Evolutionary conservation across 2,329 filamentous ascomycete genomes (phyloP), one percentile per base, ranked within the genome.

Genomic region (Penicillium sclerotiorum): DNA sequence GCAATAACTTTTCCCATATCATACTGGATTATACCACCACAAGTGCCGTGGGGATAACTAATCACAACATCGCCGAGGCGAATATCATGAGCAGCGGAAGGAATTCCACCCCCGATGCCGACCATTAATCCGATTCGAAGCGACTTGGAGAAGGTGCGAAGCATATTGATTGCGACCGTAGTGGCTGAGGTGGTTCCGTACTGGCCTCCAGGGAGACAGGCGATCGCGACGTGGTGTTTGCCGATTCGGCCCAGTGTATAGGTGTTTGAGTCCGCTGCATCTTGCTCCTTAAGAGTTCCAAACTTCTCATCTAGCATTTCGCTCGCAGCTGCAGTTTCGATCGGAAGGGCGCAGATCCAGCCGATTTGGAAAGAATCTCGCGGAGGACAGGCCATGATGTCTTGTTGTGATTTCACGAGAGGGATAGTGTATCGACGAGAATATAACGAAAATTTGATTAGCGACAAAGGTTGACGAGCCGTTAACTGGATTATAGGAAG

Each of bases 21-120:
- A 49, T 61, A 64, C 51, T 63, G 56, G 33, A 67, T 20, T 12
- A 68, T 60, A 8, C 62, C 64, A 6, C 61, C 55, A 20, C 40
- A 48, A 9, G 28, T 48, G 4, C 43, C 49, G 1, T 39, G 8
- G 11, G 63, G 61, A 27, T 46, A 47, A 23, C 61, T 61, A 13
- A 68, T 50, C 17, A 65, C 64, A 8, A 67, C 52, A 57, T 69
- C 64, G 13, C 65, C 64, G 8, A 68, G 59, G 8, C 62, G 56
- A 12, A 68, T 66, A 49, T 69, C 59, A 28, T 57, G 25, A n/a
- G 37, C 21, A 22, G 28, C 35, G 8, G 48, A 60, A 2, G 64
- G 65, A 5, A 62, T 54, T 9, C 59, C 63, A 18, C 68, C 69
- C 8, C 60, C 60, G 15, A 62, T 38, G 23, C 60, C 55, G 13